A percentile compares a stretch with the other conserved stretches of the same genome.
Evolutionary conservation across 177 flowering plant genomes (phyloP).

Genomic region (Vitis hybrid): DNA sequence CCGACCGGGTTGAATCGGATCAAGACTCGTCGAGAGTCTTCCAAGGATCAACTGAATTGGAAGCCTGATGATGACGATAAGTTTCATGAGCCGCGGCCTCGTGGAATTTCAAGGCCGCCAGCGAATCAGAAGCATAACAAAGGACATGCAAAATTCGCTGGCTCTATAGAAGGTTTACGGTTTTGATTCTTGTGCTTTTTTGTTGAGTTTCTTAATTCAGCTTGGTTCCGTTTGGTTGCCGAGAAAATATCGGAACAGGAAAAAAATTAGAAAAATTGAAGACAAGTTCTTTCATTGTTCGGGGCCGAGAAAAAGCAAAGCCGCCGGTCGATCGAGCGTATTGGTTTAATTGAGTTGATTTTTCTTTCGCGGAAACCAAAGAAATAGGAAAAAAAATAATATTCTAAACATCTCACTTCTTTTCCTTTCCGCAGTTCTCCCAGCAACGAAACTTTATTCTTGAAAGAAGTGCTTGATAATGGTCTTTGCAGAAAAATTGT

Average conservation of each 20-base stretch:
- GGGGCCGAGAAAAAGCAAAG: too few species aligned
- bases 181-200: not conserved
- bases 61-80: conserved; percentile 14
- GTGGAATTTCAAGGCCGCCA: conserved; percentile 30
- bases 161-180: conserved; percentile 29
- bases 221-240: not conserved
- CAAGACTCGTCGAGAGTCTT: conserved; percentile 37
- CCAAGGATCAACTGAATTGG: conserved; percentile 20
- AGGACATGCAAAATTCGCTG: conserved; percentile 19
- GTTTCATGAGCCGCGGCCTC: conserved; percentile 16
- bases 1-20: conserved; percentile 72
- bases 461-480: too few species aligned
- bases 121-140: conserved; percentile 24
- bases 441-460: too few species aligned
- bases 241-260: not conserved
- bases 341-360: too few species aligned
- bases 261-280: not conserved
- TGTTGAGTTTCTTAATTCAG: not conserved
- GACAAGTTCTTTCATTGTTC: too few species aligned
- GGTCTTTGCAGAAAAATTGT: too few species aligned
- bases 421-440: too few species aligned
- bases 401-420: too few species aligned
- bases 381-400: too few species aligned
- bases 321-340: too few species aligned
- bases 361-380: too few species aligned